phyloP scores from a whole-genome alignment of 192 early-diverging fungal species.

The Rhizophagus prolifer region DNA sequence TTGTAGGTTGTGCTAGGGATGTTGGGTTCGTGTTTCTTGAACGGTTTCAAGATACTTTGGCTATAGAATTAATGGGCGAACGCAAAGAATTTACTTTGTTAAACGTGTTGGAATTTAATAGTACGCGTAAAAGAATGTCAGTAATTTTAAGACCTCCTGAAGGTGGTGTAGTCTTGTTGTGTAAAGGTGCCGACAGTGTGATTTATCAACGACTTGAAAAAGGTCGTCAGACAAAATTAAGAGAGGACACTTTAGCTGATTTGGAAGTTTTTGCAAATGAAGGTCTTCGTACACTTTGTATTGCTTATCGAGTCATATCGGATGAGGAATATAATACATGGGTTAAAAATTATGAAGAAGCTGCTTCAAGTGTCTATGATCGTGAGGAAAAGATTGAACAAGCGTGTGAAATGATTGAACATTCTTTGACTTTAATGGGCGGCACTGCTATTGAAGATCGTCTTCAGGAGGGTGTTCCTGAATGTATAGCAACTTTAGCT shows the following conservation, averaged over 20 bases:
- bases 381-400: slow-evolving; percentile 81
- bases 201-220: slow-evolving; percentile 80
- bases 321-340: slow-evolving; percentile 72
- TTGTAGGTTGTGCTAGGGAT: slow-evolving; percentile 83
- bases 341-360: slow-evolving; percentile 71
- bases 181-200: slow-evolving; percentile 94
- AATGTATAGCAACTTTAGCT: slow-evolving; percentile 81
- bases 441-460: slow-evolving; percentile 99
- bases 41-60: slow-evolving; percentile 66
- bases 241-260: slow-evolving; percentile 68
- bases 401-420: slow-evolving; percentile 79
- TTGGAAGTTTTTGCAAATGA: slow-evolving; percentile 85
- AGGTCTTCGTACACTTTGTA: slow-evolving; percentile 86
- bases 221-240: slow-evolving; percentile 64
- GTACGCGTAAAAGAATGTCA: slow-evolving; percentile 95
- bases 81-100: slow-evolving; percentile 63
- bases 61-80: slow-evolving; percentile 74
- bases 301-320: slow-evolving; percentile 72
- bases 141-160: slow-evolving; percentile 80
- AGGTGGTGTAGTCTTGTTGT: slow-evolving; percentile 73
- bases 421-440: slow-evolving; percentile 76
- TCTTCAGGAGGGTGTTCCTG: slow-evolving; percentile 96
- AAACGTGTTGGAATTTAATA: slow-evolving; percentile 87
- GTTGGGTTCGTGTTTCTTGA: slow-evolving; percentile 80
- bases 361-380: slow-evolving; percentile 68